Conservation (phyloP, 2,329 filamentous ascomycete species). For the Zasmidium angulare region DNA sequence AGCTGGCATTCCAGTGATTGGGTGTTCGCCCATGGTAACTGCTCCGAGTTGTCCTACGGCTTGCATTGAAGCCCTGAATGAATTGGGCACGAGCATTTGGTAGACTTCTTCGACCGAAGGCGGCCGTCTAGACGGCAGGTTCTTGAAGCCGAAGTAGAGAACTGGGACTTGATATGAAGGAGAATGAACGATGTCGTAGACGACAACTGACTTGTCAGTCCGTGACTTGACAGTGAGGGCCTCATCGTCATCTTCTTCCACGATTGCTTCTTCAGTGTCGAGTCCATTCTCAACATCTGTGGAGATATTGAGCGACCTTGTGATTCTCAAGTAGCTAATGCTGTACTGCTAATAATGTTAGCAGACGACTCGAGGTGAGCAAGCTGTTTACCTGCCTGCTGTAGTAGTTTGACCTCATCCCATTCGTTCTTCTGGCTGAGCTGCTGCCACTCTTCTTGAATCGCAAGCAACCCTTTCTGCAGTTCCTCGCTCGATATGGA, state of each 20-base stretch:
- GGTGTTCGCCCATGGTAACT: slow-evolving; percentile 63
- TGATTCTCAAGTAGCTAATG: neutral
- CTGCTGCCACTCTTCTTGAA: slow-evolving; percentile 1
- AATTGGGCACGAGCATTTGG: slow-evolving; percentile 36
- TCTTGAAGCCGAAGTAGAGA: slow-evolving; percentile 41
- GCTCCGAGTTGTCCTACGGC: slow-evolving; percentile 37
- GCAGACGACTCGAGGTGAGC: neutral
- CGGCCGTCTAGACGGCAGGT: slow-evolving; percentile 1
- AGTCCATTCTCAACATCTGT: neutral
- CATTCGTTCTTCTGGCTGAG: neutral
- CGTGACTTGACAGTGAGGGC: neutral
- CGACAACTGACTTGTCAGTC: neutral
- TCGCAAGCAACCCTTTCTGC: neutral
- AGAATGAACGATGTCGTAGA: slow-evolving; percentile 46
- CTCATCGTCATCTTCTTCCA: neutral
- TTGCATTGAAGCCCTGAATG: slow-evolving; percentile 35
- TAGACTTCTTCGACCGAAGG: slow-evolving; percentile 35
- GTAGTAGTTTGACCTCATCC: slow-evolving; percentile 2
- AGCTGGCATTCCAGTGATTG: slow-evolving; percentile 70
- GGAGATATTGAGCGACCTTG: neutral
- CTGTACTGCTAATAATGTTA: neutral
- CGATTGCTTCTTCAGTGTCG: neutral
- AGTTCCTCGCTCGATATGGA: neutral
- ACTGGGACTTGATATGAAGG: slow-evolving; percentile 47
- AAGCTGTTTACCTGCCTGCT: neutral